Base-by-base conservation (phyloP, 306 rosid species). In the Abrus precatorius region DNA sequence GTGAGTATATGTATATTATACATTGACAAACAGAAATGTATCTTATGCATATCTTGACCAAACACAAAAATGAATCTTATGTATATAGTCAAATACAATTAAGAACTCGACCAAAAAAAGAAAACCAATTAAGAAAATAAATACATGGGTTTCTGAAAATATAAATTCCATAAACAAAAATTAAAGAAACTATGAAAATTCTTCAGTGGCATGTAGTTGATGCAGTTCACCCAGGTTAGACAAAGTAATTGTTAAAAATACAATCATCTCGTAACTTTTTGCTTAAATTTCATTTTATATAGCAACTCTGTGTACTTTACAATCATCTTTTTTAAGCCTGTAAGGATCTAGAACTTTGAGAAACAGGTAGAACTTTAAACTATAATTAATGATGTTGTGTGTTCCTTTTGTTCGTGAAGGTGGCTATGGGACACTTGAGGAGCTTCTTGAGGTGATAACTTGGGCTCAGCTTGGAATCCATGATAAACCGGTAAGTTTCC, bases 381-480 rank as follows among this genome's bases (percentile, higher is more conserved):
- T 44, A 1, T 5, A 61, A 76, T 8, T 36, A 67, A 44, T 5
- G 7, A 65, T 65, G 4, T 1, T 34, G 14, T 28, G 3, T 67
- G 6, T 20, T 12, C 3, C 34, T 64, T 75, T 30, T 64, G 32
- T 72, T 2, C 6, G 43, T 87, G 85, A 82, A 94, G 99, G 99
- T 82, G 99, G 99, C 6, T 95, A 95, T 85, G 99, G 99, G 11
- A 95, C 99, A 70, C 97, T 95, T 65, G 99, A 95, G 86, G 99
- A 95, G 91, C 96, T 95, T 80, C 99, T 95, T 57, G 99, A 95
- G 82, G 98, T 93, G 1, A 95, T 93, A 80, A 91, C 99, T 11
- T 95, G 99, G 99, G 99, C 99, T 33, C 99, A 95, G 67, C 96
- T 95, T 38, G 99, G 99, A 57, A 95, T 95, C 72, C 99, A 95